Base-by-base conservation (phyloP, 495 filamentous ascomycete genomes). In the Lophiotrema nucula region DNA sequence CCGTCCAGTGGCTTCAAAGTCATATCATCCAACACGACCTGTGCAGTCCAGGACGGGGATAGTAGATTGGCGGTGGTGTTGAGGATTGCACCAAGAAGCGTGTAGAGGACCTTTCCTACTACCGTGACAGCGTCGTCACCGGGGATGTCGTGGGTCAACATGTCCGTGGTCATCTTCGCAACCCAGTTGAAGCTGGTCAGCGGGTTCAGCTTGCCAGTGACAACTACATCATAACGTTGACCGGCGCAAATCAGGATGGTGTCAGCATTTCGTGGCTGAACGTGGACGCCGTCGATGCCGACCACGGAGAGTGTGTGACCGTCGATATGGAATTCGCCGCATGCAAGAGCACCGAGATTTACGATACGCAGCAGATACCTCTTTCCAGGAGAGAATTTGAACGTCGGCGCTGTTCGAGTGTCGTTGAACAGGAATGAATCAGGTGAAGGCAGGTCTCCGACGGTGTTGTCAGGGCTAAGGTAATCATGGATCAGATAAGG, bases 191-290 rank as follows among this genome's bases (percentile, higher is more conserved):
- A 64, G 39, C 60, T 63, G 12, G 24, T 54, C 4, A 3, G 12
- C 6, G 56, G 16, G 27, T 55, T 48, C 12, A 4, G 18, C 25
- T 50, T 51, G 15, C 44, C 51, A 2, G 11, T 25, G 1, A 69
- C 51, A 12, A 69, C 16, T 8, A 67, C 47, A 38, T 54, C 48
- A 33, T 67, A 67, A 11, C 65, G 56, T 41, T 69, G 67, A 4
- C 54, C 67, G 0, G 62, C 33, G 28, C 56, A 56, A 11, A 67
- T 38, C 3, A 63, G 11, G 8, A 69, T 56, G 3, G 47, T 41
- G 16, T 62, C 44, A 2, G 62, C 44, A 21, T 35, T 21, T 33
- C 53, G 18, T 10, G 57, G 51, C 15, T 48, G 28, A 8, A 52
- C 43, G 0, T 56, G 51, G 4, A 60, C 53, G 11, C 62, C 57